Conservation (phyloP, 139 green algal species). For the Volvox africanus region DNA sequence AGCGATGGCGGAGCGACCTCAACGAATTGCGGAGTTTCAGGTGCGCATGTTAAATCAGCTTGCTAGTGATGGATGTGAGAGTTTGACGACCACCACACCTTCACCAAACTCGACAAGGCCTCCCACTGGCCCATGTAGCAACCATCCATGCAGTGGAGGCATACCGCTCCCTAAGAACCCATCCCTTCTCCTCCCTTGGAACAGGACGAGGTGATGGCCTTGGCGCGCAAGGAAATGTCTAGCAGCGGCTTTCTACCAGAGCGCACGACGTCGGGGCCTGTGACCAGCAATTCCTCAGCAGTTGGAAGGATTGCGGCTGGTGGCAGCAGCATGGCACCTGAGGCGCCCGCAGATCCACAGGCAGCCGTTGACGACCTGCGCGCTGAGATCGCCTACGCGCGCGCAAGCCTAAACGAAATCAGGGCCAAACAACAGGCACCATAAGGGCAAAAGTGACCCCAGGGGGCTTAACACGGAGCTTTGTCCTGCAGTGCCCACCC, state of each 20-base stretch:
- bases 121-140: not conserved
- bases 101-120: too few species aligned
- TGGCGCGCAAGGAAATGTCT: slow-evolving; percentile 43
- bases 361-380: slow-evolving; percentile 45
- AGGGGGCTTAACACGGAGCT: not conserved
- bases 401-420: slow-evolving; percentile 32
- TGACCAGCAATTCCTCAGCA: not conserved
- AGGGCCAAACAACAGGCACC: not conserved
- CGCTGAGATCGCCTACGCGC: slow-evolving; percentile 46
- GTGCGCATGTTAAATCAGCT: not conserved
- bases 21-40: slow-evolving; percentile 47
- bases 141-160: not conserved
- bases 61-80: not conserved
- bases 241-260: slow-evolving; percentile 25
- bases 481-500: not conserved
- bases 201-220: slow-evolving; percentile 46
- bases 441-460: not conserved
- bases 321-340: not conserved
- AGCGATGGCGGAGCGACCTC: slow-evolving; percentile 45
- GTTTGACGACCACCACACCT: not conserved
- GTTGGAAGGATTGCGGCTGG: too few species aligned
- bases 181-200: too few species aligned
- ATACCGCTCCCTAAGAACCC: too few species aligned
- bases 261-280: not conserved
- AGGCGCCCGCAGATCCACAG: not conserved